Base-by-base conservation (phyloP, 2,329 filamentous ascomycete species). In the Hortaea werneckii region DNA sequence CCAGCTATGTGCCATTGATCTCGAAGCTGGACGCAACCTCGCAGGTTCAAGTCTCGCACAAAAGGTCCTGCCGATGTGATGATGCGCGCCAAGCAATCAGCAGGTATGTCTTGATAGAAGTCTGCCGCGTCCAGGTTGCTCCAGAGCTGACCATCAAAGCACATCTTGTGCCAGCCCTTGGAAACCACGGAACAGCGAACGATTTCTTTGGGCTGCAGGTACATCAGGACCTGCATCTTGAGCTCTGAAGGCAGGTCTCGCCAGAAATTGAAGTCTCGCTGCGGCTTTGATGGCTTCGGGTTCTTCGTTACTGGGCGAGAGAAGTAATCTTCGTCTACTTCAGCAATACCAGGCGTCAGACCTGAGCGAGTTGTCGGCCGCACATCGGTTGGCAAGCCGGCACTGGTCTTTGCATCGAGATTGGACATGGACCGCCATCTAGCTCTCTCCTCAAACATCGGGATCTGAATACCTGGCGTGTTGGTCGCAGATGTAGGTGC, bases 81-180 rank as follows among this genome's bases (percentile, higher is more conserved):
- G 50, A 96, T 88, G 58, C 84, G 87, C 46, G 88, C 79, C 41
- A 98, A 69, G 0, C 86, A 85, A 52, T 86, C 81, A 20, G 85
- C 85, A 0, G 90, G 83, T 53, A 96, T 96, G 43, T 88, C 79
- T 52, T 77, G 78, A 62, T 96, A 95, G 65, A 90, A 96, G 42
- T 85, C 81, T 6, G 87, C 38, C 6, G 63, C 70, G 44, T 96
- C 88, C 41, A 96, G 76, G 37, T 77, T 79, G 3, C 80, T 82
- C 92, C 92, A 98, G 11, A 96, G 69, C 67, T 98, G 92, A 1
- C 92, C 92, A 63, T 98, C 90, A 57, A 90, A 95, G 67, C 90
- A 95, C 66, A 86, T 80, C 41, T 76, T 74, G 64, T 94, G 74
- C 72, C 92, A 95, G 5, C 75, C 68, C 63, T 81, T 87, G 61